These are phyloP conservation scores for Haplosporangium sp. DNA, from an alignment of 371 early-diverging fungal genomes.

Conservation along the genomic window DNA sequence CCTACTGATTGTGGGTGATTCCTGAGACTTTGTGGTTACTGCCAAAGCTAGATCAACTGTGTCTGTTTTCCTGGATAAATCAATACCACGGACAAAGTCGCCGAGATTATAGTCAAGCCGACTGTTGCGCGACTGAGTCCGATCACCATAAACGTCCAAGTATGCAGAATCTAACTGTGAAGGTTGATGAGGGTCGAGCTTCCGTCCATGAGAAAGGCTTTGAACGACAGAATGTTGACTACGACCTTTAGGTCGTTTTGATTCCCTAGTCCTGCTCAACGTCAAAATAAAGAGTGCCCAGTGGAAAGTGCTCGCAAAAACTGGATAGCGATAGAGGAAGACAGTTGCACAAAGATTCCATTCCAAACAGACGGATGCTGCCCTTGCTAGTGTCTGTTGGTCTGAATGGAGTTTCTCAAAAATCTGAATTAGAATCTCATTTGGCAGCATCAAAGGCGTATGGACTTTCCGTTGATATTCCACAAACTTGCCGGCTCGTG, in stretches of 20 bases:
- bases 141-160: conserved; percentile 16
- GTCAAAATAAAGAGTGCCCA: conserved; percentile 75
- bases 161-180: conserved; percentile 13
- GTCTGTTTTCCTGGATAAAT: conserved; percentile 24
- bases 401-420: conserved; percentile 53
- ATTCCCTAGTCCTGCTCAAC: conserved; percentile 57
- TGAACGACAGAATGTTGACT: conserved; percentile 55
- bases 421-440: conserved; percentile 62
- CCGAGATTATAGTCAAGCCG: conserved; percentile 21
- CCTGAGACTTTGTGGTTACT: not conserved
- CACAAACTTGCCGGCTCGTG: conserved; percentile 27
- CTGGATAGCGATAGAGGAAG: conserved; percentile 63
- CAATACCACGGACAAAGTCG: conserved; percentile 30
- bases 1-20: too few relatives aligned
- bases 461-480: not conserved
- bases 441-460: conserved; percentile 42
- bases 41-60: conserved; percentile 5
- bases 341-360: conserved; percentile 69
- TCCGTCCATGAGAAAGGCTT: conserved; percentile 10
- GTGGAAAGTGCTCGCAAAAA: conserved; percentile 63
- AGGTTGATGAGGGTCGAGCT: conserved; percentile 11
- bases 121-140: conserved; percentile 10
- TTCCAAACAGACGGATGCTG: conserved; percentile 64
- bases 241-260: conserved; percentile 53
- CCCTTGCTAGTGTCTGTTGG: conserved; percentile 58